These are phyloP conservation scores for Dictyostelium citrinum DNA, from an alignment of 78 protist species.

Conservation along the genomic window DNA sequence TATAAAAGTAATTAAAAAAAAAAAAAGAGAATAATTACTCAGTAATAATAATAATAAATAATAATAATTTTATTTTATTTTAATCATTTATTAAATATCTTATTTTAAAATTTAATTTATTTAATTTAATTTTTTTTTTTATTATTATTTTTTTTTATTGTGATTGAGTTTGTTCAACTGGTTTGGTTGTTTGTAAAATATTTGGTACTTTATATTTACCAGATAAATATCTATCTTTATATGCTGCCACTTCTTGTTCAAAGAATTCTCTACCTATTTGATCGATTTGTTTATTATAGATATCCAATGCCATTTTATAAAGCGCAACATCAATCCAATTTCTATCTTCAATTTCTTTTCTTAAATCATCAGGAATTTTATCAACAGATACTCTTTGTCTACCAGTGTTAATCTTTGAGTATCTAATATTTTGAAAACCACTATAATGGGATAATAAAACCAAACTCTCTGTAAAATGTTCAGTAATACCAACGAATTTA, in stretches of 20 bases:
- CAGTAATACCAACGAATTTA: slow-evolving; percentile 55
- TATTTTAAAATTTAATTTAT: neutral
- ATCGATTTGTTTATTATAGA: slow-evolving; percentile 23
- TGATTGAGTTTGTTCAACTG: neutral
- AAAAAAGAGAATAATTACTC: too few species aligned
- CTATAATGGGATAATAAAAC: slow-evolving; percentile 53
- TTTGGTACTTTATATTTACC: neutral
- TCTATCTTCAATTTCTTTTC: slow-evolving; percentile 31
- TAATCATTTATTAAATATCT: neutral
- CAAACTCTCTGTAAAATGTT: slow-evolving; percentile 12
- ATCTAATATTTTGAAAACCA: slow-evolving; percentile 8
- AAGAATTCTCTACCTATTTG: slow-evolving; percentile 19
- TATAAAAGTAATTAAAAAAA: too few species aligned
- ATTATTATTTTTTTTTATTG: neutral
- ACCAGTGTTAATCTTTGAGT: slow-evolving; percentile 29
- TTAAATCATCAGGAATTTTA: slow-evolving; percentile 8
- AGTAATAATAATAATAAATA: too few species aligned
- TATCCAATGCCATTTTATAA: slow-evolving; percentile 16
- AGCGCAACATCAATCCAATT: slow-evolving; percentile 35
- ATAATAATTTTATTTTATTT: too few species aligned
- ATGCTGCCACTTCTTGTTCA: neutral
- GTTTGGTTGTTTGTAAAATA: neutral
- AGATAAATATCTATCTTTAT: neutral
- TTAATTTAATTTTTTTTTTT: neutral
- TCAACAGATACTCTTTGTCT: slow-evolving; percentile 5